Conservation (phyloP, 176 grass and related monocot species). For the Aegilops speltoides region DNA sequence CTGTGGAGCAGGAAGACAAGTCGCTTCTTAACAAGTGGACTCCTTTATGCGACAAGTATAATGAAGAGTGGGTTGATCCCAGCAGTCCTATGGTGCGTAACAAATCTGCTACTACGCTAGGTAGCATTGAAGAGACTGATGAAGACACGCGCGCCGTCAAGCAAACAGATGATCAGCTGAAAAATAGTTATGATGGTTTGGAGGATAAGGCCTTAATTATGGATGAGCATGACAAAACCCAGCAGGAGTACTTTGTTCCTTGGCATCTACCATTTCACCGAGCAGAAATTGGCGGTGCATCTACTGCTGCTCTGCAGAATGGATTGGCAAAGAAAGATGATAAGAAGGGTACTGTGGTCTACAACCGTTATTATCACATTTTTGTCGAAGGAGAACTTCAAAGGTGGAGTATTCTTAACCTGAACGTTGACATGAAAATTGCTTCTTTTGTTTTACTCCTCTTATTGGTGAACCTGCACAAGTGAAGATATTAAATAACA, state of each 20-base stretch:
- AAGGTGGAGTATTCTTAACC: conserved; percentile 51
- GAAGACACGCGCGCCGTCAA: conserved; percentile 22
- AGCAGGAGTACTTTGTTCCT: conserved; percentile 98
- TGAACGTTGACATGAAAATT: conserved; percentile 2
- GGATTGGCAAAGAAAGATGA: conserved; percentile 93
- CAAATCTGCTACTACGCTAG: conserved; percentile 49
- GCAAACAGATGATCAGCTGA: conserved; percentile 31
- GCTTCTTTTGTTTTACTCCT: not conserved
- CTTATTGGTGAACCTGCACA: conserved; percentile 7
- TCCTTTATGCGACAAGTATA: conserved; percentile 80
- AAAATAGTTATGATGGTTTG: conserved; percentile 23
- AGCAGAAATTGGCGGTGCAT: conserved; percentile 86
- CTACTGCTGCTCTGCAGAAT: conserved; percentile 71
- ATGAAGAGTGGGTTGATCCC: conserved; percentile 85
- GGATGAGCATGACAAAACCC: conserved; percentile 38
- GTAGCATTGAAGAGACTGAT: conserved; percentile 75
- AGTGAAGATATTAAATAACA: not conserved
- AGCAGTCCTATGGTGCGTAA: conserved; percentile 50
- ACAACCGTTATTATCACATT: conserved; percentile 94
- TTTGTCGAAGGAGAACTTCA: conserved; percentile 96
- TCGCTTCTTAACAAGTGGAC: conserved; percentile 84
- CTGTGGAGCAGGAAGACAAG: conserved; percentile 84
- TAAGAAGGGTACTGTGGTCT: conserved; percentile 87
- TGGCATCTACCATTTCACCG: conserved; percentile 97
- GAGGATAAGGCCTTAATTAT: conserved; percentile 16